Percentiles rank a stretch among this genome's conserved stretches.
phyloP scores from a whole-genome alignment of 768 basidiomycete species.

The Pisolithus albus region DNA sequence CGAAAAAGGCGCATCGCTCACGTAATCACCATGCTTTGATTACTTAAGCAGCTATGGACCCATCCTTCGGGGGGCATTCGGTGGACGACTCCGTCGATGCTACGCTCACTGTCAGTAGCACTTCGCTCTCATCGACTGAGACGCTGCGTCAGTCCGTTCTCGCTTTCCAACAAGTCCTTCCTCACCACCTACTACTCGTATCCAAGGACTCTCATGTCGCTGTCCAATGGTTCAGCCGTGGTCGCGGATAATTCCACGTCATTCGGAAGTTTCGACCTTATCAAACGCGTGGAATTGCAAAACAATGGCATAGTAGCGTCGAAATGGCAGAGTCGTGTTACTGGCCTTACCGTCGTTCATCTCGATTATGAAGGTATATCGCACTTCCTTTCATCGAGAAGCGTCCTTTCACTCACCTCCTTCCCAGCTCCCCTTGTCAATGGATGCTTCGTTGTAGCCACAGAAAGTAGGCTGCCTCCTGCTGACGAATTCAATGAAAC shows the following conservation, averaged over 20 bases:
- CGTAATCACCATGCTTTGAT: too few species aligned
- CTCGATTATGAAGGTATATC: constrained; percentile 78
- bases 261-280: constrained; percentile 78
- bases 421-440: constrained; percentile 75
- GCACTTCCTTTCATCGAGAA: background rate
- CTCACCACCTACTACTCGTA: constrained; percentile 7
- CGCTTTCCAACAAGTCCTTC: constrained; percentile 1
- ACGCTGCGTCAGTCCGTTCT: too few species aligned
- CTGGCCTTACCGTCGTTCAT: constrained; percentile 87
- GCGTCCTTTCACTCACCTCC: constrained; percentile 10
- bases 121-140: too few species aligned
- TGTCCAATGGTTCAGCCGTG: constrained; percentile 20
- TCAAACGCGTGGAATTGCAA: constrained; percentile 68
- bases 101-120: too few species aligned
- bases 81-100: too few species aligned
- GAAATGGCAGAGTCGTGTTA: constrained; percentile 83
- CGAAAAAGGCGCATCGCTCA: too few species aligned
- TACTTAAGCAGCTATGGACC: too few species aligned
- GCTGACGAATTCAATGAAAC: background rate
- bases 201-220: constrained; percentile 22
- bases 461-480: constrained; percentile 61
- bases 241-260: constrained; percentile 21
- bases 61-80: too few species aligned
- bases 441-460: constrained; percentile 84
- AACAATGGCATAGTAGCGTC: constrained; percentile 75